Evolutionary conservation across 805 yeast genomes (phyloP), one percentile per base, ranked within the genome.

Genomic region (Metschnikowia picachoensis): DNA sequence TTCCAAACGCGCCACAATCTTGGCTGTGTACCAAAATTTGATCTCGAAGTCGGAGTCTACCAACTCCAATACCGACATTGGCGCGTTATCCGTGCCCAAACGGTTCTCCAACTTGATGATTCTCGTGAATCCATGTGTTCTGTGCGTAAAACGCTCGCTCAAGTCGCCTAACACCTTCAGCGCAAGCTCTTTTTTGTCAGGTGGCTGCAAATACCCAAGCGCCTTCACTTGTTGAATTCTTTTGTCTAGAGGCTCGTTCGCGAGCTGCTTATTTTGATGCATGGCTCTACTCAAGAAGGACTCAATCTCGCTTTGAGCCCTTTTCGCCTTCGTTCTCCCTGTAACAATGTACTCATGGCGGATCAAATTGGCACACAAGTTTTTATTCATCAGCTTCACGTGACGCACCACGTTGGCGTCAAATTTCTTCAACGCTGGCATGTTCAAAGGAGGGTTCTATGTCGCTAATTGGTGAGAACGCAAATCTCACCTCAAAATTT

Each of bases 111-210:
- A 71, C 56, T 79, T 83, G 51, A 90, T 68, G 44, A 92, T 79
- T 55, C 98, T 79, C 3, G 97, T 89, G 69, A 84, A 92, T 1
- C 97, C 97, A 50, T 89, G 87, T 1, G 66, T 60, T 67, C 96
- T 78, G 20, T 66, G 58, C 4, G 70, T 59, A 60, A 86, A 91
- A 47, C 95, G 74, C 35, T 78, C 73, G 4, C 80, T 78, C 35
- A 91, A 71, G 35, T 79, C 88, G 14, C 74, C 76, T 49, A 85
- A 71, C 37, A 94, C 67, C 60, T 85, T 87, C n/a, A 87, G 29
- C 11, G 64, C 64, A 13, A 60, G 53, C 35, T 60, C 65, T 31
- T 36, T 35, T 35, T 58, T 56, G 57, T 61, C 66, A 3, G 66
- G 62, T 8, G 59, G 59, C 46, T 61, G 66, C 36, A 61, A 53